Conservation (phyloP, 2,329 filamentous ascomycete genomes). For the Paracamarosporium sp. region DNA sequence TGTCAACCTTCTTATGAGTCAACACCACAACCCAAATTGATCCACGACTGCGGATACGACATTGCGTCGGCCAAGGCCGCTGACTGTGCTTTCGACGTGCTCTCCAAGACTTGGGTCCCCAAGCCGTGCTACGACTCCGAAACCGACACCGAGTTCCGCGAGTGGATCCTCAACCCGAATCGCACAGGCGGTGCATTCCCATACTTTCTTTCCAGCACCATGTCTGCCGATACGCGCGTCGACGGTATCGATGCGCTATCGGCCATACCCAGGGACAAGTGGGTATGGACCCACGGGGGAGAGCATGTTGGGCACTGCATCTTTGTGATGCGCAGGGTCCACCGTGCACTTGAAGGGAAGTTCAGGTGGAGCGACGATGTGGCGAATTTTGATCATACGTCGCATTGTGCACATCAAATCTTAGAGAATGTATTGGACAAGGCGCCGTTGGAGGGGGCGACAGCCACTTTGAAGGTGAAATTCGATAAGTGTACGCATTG, state of each 20-base stretch:
- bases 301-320: neutral
- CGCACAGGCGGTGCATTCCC: neutral
- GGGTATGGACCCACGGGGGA: neutral
- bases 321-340: neutral
- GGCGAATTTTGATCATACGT: neutral
- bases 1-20: neutral
- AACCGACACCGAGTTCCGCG: neutral
- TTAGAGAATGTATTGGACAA: neutral
- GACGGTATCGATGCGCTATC: neutral
- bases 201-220: neutral
- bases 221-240: neutral
- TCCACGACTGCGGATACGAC: neutral
- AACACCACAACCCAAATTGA: neutral
- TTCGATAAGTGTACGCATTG: neutral
- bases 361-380: neutral
- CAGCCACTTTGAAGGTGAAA: neutral
- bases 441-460: neutral
- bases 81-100: neutral
- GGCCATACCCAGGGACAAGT: neutral
- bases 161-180: neutral
- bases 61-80: neutral
- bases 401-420: neutral
- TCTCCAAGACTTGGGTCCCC: neutral
- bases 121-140: neutral
- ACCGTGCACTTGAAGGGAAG: neutral